Evolutionary conservation across 2,329 filamentous ascomycete species (phyloP).

Genomic region (Periconia sp.): DNA sequence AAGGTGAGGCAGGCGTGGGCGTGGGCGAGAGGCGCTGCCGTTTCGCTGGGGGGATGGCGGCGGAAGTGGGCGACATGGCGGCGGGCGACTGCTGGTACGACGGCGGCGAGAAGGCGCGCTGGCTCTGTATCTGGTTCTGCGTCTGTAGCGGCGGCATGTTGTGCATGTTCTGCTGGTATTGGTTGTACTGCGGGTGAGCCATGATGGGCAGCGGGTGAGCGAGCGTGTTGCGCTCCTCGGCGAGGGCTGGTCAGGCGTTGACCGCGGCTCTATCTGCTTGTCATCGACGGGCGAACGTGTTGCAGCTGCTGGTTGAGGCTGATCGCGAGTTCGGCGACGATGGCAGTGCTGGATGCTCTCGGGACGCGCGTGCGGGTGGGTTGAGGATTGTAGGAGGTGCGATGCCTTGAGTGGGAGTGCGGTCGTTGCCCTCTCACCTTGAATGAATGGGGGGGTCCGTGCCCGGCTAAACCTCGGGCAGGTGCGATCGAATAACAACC

Average conservation of each 20-base stretch:
- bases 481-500: background rate
- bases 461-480: background rate
- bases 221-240: slow-evolving; percentile 24
- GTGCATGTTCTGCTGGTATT: slow-evolving; percentile 34
- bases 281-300: slow-evolving; percentile 25
- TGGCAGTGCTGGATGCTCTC: slow-evolving; percentile 1
- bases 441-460: slow-evolving; percentile 17
- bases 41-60: slow-evolving; percentile 70
- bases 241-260: slow-evolving; percentile 23
- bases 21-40: slow-evolving; percentile 73
- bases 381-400: slow-evolving; percentile 9
- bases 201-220: slow-evolving; percentile 37
- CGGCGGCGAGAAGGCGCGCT: slow-evolving; percentile 46
- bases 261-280: slow-evolving; percentile 21
- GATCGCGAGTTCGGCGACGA: background rate
- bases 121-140: slow-evolving; percentile 45
- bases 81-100: slow-evolving; percentile 58
- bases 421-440: too few species aligned
- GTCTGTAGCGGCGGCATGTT: slow-evolving; percentile 43
- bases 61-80: slow-evolving; percentile 53
- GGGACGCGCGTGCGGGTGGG: slow-evolving; percentile 9
- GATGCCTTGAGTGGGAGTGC: slow-evolving; percentile 9
- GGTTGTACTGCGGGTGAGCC: slow-evolving; percentile 38
- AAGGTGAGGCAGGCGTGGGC: slow-evolving; percentile 54
- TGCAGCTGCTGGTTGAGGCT: background rate